Conservation (phyloP, 2,329 filamentous ascomycete species). For the Ascochyta pisi region DNA sequence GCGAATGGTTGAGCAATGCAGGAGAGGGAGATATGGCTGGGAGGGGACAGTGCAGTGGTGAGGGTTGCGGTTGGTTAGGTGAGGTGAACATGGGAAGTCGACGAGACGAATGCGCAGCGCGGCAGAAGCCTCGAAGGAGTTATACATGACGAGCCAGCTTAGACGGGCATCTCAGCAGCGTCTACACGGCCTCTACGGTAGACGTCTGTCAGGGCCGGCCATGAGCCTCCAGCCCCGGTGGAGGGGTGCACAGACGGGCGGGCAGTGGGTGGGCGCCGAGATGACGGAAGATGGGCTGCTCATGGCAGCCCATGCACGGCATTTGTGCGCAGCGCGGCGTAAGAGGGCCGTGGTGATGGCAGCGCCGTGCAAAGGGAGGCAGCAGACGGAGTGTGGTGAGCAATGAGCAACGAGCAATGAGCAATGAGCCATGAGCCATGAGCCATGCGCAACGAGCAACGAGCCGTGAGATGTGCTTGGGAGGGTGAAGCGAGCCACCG, state of each 20-base stretch:
- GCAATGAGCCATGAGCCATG: no score
- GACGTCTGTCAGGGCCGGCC: slow-evolving; percentile 31
- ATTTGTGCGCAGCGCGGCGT: slow-evolving; percentile 33
- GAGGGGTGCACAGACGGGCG: slow-evolving; percentile 19
- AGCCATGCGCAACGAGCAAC: no score
- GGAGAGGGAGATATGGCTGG: slow-evolving; percentile 10
- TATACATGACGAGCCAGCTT: slow-evolving; percentile 31
- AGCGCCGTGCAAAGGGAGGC: slow-evolving; percentile 35
- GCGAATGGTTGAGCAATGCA: slow-evolving; percentile 19
- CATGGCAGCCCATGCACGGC: slow-evolving; percentile 38
- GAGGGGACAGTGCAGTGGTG: slow-evolving; percentile 17
- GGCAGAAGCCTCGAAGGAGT: slow-evolving; percentile 34
- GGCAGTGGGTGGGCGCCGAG: slow-evolving; percentile 28
- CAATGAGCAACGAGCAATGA: slow-evolving; percentile 3
- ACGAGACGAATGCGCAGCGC: slow-evolving; percentile 28
- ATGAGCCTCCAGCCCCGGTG: slow-evolving; percentile 28
- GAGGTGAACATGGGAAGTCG: slow-evolving; percentile 10
- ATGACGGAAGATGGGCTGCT: slow-evolving; percentile 28
- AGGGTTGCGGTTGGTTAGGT: neutral
- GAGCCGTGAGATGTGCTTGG: neutral
- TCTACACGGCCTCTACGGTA: slow-evolving; percentile 25
- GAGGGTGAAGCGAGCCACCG: slow-evolving; percentile 23
- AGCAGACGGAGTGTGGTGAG: slow-evolving; percentile 43
- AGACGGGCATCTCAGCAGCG: slow-evolving; percentile 32
- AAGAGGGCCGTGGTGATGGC: slow-evolving; percentile 25